Evolutionary conservation across 208 protist species (phyloP).

Genomic region (Angomonas ambiguus): DNA sequence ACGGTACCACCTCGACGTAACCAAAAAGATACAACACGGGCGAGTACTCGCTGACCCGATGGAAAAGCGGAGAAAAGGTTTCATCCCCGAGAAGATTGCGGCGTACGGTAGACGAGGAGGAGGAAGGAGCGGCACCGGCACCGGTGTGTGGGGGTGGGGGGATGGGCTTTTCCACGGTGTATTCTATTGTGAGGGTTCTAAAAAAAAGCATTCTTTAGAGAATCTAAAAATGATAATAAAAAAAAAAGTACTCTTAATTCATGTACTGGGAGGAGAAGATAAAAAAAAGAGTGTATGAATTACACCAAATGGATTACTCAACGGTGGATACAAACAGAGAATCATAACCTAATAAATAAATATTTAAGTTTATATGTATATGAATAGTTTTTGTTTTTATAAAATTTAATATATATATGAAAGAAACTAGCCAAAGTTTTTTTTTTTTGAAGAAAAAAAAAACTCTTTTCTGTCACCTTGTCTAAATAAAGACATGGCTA

Average conservation of each 20-base stretch:
- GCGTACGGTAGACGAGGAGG: neutral
- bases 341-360: neutral
- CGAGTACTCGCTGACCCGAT: conserved; percentile 46
- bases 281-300: neutral
- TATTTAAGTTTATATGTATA: neutral
- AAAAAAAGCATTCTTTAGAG: conserved; percentile 10
- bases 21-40: conserved; percentile 78
- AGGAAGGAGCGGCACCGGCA: neutral
- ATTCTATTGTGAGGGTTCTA: conserved; percentile 4
- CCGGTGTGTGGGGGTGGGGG: neutral
- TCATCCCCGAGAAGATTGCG: conserved; percentile 53
- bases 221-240: conserved; percentile 4
- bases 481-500: too few species aligned
- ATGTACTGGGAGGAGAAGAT: neutral
- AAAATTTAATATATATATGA: neutral
- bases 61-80: conserved; percentile 44
- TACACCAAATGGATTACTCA: too few species aligned
- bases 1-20: conserved; percentile 28
- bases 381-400: neutral
- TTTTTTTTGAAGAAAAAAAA: too few species aligned
- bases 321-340: neutral
- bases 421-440: neutral
- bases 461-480: too few species aligned
- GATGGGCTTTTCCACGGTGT: neutral
- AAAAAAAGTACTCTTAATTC: neutral